These are phyloP conservation scores for Fusarium nanum DNA, from an alignment of 2,329 filamentous ascomycete genomes.

Conservation along the genomic window DNA sequence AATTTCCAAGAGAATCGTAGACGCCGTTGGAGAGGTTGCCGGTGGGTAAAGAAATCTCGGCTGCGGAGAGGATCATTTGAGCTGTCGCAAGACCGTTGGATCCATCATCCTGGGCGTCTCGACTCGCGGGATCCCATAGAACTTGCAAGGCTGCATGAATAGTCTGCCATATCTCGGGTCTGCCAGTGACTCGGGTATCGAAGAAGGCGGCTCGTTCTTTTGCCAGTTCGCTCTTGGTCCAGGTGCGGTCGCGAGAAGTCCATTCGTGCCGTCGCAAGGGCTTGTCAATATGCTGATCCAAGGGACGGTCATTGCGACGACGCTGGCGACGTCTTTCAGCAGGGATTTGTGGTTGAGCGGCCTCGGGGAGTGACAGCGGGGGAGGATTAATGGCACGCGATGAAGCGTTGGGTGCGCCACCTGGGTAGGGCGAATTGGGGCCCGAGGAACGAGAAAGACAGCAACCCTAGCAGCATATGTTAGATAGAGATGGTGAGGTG, in stretches of 20 bases:
- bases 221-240: slow-evolving; percentile 76
- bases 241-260: slow-evolving; percentile 70
- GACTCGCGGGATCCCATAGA: slow-evolving; percentile 67
- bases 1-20: slow-evolving; percentile 77
- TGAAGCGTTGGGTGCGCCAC: slow-evolving; percentile 61
- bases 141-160: slow-evolving; percentile 75
- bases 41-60: slow-evolving; percentile 78
- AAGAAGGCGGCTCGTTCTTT: slow-evolving; percentile 86
- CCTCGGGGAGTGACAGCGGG: slow-evolving; percentile 49
- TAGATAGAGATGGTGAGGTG: slow-evolving; percentile 21
- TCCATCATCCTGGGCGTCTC: slow-evolving; percentile 53
- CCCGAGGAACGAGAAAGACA: slow-evolving; percentile 66
- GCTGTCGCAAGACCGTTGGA: slow-evolving; percentile 70
- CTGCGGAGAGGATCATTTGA: slow-evolving; percentile 83
- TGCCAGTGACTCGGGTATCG: slow-evolving; percentile 85
- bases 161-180: slow-evolving; percentile 82
- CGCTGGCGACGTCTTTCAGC: slow-evolving; percentile 50
- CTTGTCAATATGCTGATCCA: slow-evolving; percentile 75
- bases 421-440: slow-evolving; percentile 66
- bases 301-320: slow-evolving; percentile 53
- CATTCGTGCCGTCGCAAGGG: slow-evolving; percentile 75
- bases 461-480: slow-evolving; percentile 59
- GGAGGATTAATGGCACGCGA: slow-evolving; percentile 65
- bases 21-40: slow-evolving; percentile 77
- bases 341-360: slow-evolving; percentile 39